Conservation (phyloP, 2,329 filamentous ascomycete genomes). For the Fusarium concolor region DNA sequence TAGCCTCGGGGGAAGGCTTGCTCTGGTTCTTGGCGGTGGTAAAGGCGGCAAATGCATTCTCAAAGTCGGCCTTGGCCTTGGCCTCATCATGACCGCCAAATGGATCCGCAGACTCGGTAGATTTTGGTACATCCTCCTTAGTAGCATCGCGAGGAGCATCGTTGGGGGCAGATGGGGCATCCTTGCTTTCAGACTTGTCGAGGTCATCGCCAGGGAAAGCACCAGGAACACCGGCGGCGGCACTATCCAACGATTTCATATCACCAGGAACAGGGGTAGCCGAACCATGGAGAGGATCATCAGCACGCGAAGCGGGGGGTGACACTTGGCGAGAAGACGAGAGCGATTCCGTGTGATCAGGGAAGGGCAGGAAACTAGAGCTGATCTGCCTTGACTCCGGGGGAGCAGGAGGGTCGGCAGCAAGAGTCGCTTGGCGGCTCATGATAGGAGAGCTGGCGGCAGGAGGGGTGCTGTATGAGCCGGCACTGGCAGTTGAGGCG, state of each 20-base stretch:
- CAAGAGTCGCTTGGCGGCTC: conserved; percentile 70
- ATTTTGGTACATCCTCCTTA: conserved; percentile 37
- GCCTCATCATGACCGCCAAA: conserved; percentile 66
- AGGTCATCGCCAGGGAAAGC: conserved; percentile 55
- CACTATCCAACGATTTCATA: conserved; percentile 30
- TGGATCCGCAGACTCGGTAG: conserved; percentile 55
- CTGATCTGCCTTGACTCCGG: conserved; percentile 82
- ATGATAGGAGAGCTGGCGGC: conserved; percentile 70
- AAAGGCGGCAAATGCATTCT: conserved; percentile 86
- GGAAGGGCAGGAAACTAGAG: conserved; percentile 79
- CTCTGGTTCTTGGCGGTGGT: conserved; percentile 63
- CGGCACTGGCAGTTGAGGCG: conserved; percentile 64
- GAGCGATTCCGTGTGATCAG: conserved; percentile 73
- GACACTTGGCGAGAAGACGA: conserved; percentile 84
- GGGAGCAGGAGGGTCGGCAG: conserved; percentile 69
- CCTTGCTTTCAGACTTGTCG: conserved; percentile 48
- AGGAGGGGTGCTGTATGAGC: conserved; percentile 65
- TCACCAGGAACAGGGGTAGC: conserved; percentile 45
- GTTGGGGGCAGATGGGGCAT: conserved; percentile 50
- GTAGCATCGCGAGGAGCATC: conserved; percentile 34
- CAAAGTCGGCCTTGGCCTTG: conserved; percentile 83
- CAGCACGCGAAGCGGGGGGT: conserved; percentile 70
- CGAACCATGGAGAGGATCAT: conserved; percentile 57
- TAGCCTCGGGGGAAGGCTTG: conserved; percentile 55
- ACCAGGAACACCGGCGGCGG: conserved; percentile 42